phyloP scores from a whole-genome alignment of 2,329 filamentous ascomycete genomes.

The Pestalotiopsis sp. region DNA sequence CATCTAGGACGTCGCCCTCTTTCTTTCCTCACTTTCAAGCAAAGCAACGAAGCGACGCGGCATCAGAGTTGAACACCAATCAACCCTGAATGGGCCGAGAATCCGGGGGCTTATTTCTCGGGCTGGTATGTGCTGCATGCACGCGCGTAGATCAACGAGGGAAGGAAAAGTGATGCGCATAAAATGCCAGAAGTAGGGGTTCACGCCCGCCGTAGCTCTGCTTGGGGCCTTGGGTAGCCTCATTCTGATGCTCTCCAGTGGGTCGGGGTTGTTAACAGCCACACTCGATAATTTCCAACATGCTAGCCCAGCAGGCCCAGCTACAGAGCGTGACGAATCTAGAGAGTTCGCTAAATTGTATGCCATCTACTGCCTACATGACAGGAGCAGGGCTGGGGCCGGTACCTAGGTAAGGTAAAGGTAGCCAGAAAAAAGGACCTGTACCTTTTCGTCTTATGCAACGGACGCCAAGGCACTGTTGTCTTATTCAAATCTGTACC shows the following conservation, averaged over 20 bases:
- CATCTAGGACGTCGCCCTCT: background rate
- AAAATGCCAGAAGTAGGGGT: background rate
- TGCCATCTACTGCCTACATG: slow-evolving; percentile 11
- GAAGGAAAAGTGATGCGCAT: background rate
- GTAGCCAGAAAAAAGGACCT: background rate
- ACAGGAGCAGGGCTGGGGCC: background rate
- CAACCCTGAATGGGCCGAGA: background rate
- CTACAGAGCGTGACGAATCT: slow-evolving; percentile 10
- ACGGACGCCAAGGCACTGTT: too few relatives aligned
- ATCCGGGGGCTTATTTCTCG: background rate
- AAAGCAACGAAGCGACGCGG: background rate
- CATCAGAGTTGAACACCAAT: background rate
- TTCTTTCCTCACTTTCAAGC: background rate
- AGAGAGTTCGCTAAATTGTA: slow-evolving; percentile 8
- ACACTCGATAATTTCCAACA: slow-evolving; percentile 12
- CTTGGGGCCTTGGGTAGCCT: background rate
- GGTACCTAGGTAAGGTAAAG: background rate
- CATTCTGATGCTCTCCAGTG: background rate
- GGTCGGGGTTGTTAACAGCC: background rate
- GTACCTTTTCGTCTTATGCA: too few relatives aligned
- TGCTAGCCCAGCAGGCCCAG: background rate
- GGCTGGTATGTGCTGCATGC: background rate
- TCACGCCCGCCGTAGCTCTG: background rate
- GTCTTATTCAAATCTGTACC: too few relatives aligned
- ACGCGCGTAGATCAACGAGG: background rate